phyloP scores from a whole-genome alignment of 495 filamentous ascomycete species.

The Immersiella caudata region DNA sequence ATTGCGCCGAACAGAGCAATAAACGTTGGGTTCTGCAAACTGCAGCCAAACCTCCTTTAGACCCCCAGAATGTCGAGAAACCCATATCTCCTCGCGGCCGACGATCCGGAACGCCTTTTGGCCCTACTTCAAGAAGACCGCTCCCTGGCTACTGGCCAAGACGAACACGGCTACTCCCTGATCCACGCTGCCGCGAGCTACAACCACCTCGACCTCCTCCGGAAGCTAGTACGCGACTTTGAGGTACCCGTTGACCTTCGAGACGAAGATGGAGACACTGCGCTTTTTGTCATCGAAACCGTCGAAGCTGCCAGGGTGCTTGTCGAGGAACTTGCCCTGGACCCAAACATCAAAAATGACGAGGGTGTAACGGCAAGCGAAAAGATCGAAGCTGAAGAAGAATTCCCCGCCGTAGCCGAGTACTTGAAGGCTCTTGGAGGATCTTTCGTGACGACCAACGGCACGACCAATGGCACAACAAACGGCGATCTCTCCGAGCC shows the following conservation, averaged over 20 bases:
- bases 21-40: not conserved
- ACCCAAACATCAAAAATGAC: slow-evolving; percentile 61
- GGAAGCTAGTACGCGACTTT: slow-evolving; percentile 74
- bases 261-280: slow-evolving; percentile 90
- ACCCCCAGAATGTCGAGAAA: slow-evolving; percentile 57
- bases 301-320: slow-evolving; percentile 73
- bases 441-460: slow-evolving; percentile 35
- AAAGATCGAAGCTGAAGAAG: slow-evolving; percentile 69
- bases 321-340: slow-evolving; percentile 78
- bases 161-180: slow-evolving; percentile 86
- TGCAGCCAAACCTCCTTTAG: not conserved
- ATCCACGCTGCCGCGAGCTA: slow-evolving; percentile 93
- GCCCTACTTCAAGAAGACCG: slow-evolving; percentile 68
- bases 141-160: slow-evolving; percentile 67
- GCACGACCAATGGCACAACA: slow-evolving; percentile 26
- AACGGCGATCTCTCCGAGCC: slow-evolving; percentile 6
- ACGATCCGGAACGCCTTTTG: slow-evolving; percentile 67
- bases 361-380: slow-evolving; percentile 72
- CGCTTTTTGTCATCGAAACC: slow-evolving; percentile 82
- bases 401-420: slow-evolving; percentile 67
- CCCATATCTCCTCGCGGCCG: slow-evolving; percentile 76
- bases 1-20: not conserved
- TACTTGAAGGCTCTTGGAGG: slow-evolving; percentile 62
- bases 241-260: slow-evolving; percentile 74
- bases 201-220: slow-evolving; percentile 78